Evolutionary conservation across 2,329 filamentous ascomycete genomes (phyloP).

Genomic region (Diaporthe caulivora): DNA sequence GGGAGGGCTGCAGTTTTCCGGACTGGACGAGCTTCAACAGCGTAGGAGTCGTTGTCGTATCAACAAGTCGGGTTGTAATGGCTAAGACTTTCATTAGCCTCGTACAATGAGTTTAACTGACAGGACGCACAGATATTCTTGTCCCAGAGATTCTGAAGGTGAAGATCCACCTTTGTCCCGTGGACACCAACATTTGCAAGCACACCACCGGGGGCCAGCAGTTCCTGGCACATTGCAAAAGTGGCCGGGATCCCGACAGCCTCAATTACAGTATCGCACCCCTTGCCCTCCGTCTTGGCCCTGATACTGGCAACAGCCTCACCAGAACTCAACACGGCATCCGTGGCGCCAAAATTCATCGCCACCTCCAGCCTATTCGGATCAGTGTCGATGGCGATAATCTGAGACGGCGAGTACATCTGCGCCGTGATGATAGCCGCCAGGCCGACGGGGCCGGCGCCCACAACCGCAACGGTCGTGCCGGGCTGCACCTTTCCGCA

Average conservation of each 20-base stretch:
- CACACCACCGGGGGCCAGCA: constrained; percentile 65
- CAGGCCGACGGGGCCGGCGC: constrained; percentile 68
- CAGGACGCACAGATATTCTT: constrained; percentile 61
- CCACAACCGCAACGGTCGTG: constrained; percentile 65
- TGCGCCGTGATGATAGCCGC: constrained; percentile 65
- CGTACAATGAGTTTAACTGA: constrained; percentile 25
- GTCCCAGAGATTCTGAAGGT: constrained; percentile 67
- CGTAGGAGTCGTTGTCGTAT: constrained; percentile 62
- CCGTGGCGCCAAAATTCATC: constrained; percentile 61
- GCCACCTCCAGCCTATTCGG: constrained; percentile 60
- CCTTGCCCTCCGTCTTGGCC: constrained; percentile 61
- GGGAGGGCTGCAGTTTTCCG: constrained; percentile 54
- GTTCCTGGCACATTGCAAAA: constrained; percentile 64
- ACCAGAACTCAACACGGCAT: constrained; percentile 47
- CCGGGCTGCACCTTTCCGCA: constrained; percentile 65
- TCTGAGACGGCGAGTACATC: constrained; percentile 63
- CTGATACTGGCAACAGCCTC: constrained; percentile 55
- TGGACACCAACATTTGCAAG: constrained; percentile 72
- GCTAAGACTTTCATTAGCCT: constrained; percentile 43
- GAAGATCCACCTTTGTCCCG: constrained; percentile 63
- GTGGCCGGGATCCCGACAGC: constrained; percentile 67
- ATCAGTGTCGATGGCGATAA: constrained; percentile 67
- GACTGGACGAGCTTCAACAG: constrained; percentile 59
- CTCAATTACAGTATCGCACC: constrained; percentile 70
- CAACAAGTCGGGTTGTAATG: constrained; percentile 62